Base-by-base conservation (phyloP, 345 rosid genomes). In the Abelmoschus esculentus region DNA sequence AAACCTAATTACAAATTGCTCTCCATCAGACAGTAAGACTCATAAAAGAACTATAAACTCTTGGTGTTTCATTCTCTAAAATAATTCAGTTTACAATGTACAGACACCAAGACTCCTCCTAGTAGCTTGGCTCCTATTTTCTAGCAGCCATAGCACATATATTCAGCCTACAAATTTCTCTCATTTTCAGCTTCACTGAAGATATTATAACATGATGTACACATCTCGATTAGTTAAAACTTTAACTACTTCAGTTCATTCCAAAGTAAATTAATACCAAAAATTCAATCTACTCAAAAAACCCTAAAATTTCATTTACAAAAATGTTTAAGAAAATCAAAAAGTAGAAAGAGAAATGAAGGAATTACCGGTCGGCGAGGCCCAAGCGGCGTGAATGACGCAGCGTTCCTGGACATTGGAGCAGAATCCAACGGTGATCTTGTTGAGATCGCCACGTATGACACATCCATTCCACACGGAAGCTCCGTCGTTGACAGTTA, bases 331-430 rank as follows among this genome's bases (percentile, higher is more conserved):
- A 49, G 2, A 62, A 34, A 72, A 67, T 46, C 40, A 0, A 18
- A 7, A 34, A 17, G 26, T 61, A 32, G 75, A 12, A 50, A 38
- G 9, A 38, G 3, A 54, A 50, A 8, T n/a, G 18, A 49, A 50
- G 18, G 15, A 26, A 7, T 62, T 72, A 95, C 99, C 98, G 76
- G 98, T 91, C 18, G 97, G 99, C 52, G 98, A 95, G 6, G 90
- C 82, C 99, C 98, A 95, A 15, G 99, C 93, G 15, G 98, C 99
- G 75, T 95, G 99, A 42, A 95, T 68, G 65, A 95, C 99, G 71
- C 90, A 91, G 17, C 93, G 90, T 79, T 95, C 98, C 76, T 90
- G 99, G 3, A 95, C 92, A 70, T 91, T 95, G 53, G 97, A 86
- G 80, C 93, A 84, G 83, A 91, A 95, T 1, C 99, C 98, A 15